Base-by-base conservation (phyloP, 2,329 filamentous ascomycete genomes). In the Bipolaris zeicola region DNA sequence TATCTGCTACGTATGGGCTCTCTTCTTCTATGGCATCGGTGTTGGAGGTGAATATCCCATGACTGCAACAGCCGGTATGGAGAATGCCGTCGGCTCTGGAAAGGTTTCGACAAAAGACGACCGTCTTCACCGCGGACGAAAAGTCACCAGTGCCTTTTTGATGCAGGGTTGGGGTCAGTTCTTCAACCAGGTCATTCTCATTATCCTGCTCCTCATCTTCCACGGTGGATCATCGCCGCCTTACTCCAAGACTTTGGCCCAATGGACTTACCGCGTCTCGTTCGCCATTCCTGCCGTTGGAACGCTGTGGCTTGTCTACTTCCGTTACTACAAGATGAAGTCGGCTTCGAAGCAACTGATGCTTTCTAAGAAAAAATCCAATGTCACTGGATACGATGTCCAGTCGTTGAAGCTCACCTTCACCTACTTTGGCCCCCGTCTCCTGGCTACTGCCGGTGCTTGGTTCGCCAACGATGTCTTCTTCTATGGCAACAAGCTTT, bases 91-190 rank as follows among this genome's bases (percentile, higher is more conserved):
- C 43, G 87, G 90, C n/a, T 79, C 91, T 36, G 93, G 94, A 60
- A 93, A 89, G 76, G 80, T 96, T 51, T 97, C 94, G 6, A 96
- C 92, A 56, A 89, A 89, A 61, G 92, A 96, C 51, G 94, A 98
- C 76, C 91, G 94, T 74, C 87, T 98, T 50, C 94, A 98, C 81
- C 92, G 94, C 79, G 94, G 94, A 63, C 91, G 94, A 72, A 96
- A 96, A 78, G 94, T 97, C 74, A 96, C 92, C 64, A 92, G 89
- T 76, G 93, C 94, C 56, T 98, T 98, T 82, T 79, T 98, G 78
- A 97, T 98, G 94, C 94, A 98, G 79, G 94, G 94, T 52, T 98
- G 94, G 94, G 94, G 94, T 64, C 94, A 98, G 78, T 91, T 96
- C 76, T 82, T 91, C 81, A 98, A 98, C 85, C 94, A 97, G 79